Evolutionary conservation across 2,329 filamentous ascomycete genomes (phyloP).

Genomic region (Microcera coccophila): DNA sequence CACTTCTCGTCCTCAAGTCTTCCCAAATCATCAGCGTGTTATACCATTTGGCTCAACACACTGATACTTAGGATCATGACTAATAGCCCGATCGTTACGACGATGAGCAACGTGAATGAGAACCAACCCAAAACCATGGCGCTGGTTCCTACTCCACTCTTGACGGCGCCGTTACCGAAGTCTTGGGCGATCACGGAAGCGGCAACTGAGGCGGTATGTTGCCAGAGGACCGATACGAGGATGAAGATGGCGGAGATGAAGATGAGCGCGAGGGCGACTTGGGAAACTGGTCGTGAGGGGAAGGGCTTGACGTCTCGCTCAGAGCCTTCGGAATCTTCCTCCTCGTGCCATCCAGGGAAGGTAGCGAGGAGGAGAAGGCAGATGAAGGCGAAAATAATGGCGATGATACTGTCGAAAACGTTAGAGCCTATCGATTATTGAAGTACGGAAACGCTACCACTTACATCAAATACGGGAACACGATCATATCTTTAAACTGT

Average conservation of each 20-base stretch:
- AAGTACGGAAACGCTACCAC: constrained; percentile 31
- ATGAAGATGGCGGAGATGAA: constrained; percentile 71
- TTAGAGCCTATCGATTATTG: constrained; percentile 5
- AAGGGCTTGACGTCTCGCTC: constrained; percentile 93
- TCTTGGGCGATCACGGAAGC: constrained; percentile 92
- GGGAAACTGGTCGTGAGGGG: constrained; percentile 85
- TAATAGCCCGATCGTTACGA: constrained; percentile 90
- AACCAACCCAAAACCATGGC: constrained; percentile 99
- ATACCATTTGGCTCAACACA: constrained; percentile 61
- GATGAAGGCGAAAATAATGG: constrained; percentile 94
- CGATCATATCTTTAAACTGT: constrained; percentile 97
- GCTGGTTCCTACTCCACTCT: constrained; percentile 82
- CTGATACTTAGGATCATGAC: constrained; percentile 96
- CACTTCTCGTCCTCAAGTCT: too few species aligned
- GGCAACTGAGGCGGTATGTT: constrained; percentile 93
- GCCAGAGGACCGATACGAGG: constrained; percentile 76
- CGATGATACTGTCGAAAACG: constrained; percentile 68
- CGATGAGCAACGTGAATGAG: constrained; percentile 85
- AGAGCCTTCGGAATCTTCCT: constrained; percentile 72
- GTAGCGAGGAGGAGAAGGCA: constrained; percentile 93
- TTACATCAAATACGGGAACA: constrained; percentile 94
- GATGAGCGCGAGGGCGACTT: constrained; percentile 89
- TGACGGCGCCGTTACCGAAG: constrained; percentile 83
- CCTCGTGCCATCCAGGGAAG: constrained; percentile 96
- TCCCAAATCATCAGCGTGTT: constrained; percentile 16